A percentile compares a stretch with the other conserved stretches of the same genome.
Conservation (phyloP, 2,329 filamentous ascomycete genomes). For the Stemphylium beticola region DNA sequence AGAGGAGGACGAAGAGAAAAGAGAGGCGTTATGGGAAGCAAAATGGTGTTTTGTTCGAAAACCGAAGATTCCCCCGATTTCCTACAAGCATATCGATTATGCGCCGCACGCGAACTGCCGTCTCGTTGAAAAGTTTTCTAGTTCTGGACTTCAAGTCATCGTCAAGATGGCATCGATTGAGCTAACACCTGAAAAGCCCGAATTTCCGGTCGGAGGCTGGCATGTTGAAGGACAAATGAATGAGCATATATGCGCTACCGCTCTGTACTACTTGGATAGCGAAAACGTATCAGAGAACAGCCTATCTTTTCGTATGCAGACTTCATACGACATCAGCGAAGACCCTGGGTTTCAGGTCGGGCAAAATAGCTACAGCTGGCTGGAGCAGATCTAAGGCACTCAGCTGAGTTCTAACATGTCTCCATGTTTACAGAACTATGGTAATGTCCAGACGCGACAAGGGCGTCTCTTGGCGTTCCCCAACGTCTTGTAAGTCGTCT, state of each 20-base stretch:
- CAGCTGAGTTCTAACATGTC: background rate
- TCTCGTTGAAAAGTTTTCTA: constrained; percentile 19
- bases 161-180: constrained; percentile 67
- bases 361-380: constrained; percentile 20
- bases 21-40: constrained; percentile 1
- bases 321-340: constrained; percentile 7
- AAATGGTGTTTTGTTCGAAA: constrained; percentile 29
- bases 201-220: constrained; percentile 61
- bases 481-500: constrained; percentile 45
- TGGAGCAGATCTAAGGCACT: constrained; percentile 27
- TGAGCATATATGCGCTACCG: constrained; percentile 68
- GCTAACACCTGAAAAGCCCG: constrained; percentile 63
- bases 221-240: constrained; percentile 61
- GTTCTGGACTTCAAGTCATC: constrained; percentile 62
- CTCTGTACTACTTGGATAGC: constrained; percentile 66
- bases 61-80: constrained; percentile 17
- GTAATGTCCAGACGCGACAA: constrained; percentile 52
- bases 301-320: constrained; percentile 32
- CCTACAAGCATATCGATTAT: constrained; percentile 24
- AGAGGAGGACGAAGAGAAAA: background rate
- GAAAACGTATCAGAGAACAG: constrained; percentile 62
- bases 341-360: constrained; percentile 9
- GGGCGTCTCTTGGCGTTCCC: constrained; percentile 64
- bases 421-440: constrained; percentile 49
- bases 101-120: constrained; percentile 9